These are phyloP conservation scores for Tricholoma bakamatsutake DNA, from an alignment of 768 basidiomycete genomes.

Conservation along the genomic window DNA sequence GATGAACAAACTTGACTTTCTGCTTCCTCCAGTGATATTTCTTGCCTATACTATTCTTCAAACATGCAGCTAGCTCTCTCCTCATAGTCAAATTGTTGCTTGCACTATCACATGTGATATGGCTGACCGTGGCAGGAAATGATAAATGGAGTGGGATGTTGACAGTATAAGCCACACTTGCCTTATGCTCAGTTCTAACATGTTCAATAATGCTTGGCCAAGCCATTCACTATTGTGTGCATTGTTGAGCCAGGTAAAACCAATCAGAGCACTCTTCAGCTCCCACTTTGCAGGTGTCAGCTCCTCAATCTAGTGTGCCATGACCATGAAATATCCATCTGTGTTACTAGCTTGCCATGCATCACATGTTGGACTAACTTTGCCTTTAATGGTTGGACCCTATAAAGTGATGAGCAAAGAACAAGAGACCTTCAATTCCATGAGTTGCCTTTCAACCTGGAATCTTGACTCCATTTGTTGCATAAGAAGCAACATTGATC, in stretches of 20 bases:
- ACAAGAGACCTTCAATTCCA: not conserved
- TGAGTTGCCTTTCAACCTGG: not conserved
- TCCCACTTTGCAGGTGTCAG: not conserved
- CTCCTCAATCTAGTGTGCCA: not conserved
- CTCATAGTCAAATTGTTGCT: not conserved
- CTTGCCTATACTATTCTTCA: not conserved
- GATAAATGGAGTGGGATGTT: not conserved
- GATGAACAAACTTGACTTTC: not conserved
- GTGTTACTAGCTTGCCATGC: conserved; percentile 1
- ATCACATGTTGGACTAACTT: conserved; percentile 12
- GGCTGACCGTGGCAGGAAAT: conserved; percentile 21
- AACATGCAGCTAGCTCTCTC: not conserved
- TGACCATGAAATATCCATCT: not conserved
- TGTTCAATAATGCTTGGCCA: not conserved
- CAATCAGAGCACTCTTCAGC: not conserved
- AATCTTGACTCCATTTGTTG: not conserved
- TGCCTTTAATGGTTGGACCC: not conserved
- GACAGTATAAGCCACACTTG: not conserved
- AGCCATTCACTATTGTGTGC: too few relatives aligned
- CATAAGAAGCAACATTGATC: not conserved
- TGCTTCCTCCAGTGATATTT: not conserved
- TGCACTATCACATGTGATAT: not conserved
- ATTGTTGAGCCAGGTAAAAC: too few relatives aligned
- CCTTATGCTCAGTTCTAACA: not conserved
- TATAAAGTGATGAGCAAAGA: not conserved